Percentiles rank a stretch among this genome's conserved stretches.
phyloP scores from a whole-genome alignment of 768 basidiomycete genomes.

The Collybia nuda region DNA sequence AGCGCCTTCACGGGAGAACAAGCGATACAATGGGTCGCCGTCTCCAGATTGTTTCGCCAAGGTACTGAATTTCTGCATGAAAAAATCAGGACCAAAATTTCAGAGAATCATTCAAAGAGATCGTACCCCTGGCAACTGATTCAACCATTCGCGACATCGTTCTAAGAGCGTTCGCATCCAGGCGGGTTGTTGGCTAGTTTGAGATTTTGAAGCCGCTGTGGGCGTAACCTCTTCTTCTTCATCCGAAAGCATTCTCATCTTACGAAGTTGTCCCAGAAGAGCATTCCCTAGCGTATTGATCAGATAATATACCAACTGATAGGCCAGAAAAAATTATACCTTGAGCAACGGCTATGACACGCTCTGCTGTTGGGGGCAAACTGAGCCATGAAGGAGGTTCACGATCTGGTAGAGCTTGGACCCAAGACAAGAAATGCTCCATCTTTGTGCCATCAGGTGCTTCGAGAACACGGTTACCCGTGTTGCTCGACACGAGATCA shows the following conservation, averaged over 20 bases:
- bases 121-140: conserved; percentile 70
- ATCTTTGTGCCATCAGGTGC: conserved; percentile 93
- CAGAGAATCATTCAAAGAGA: neutral
- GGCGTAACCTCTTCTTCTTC: conserved; percentile 68
- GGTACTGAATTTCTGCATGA: conserved; percentile 57
- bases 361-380: conserved; percentile 89
- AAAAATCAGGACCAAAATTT: conserved; percentile 9
- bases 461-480: conserved; percentile 54
- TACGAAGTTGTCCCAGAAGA: conserved; percentile 82
- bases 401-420: conserved; percentile 82
- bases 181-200: conserved; percentile 74
- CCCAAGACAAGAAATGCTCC: conserved; percentile 90
- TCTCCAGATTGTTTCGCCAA: conserved; percentile 66
- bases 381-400: conserved; percentile 96
- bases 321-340: conserved; percentile 46
- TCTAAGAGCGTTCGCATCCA: conserved; percentile 92
- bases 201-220: conserved; percentile 56
- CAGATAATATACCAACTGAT: conserved; percentile 2
- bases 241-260: conserved; percentile 88
- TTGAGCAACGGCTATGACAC: conserved; percentile 88
- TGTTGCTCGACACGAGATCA: conserved; percentile 70
- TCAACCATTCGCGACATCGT: conserved; percentile 84
- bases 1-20: conserved; percentile 85
- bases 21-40: conserved; percentile 83
- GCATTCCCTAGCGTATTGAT: conserved; percentile 59